Conservation (phyloP, 495 filamentous ascomycete species). For the Neurospora sp. region DNA sequence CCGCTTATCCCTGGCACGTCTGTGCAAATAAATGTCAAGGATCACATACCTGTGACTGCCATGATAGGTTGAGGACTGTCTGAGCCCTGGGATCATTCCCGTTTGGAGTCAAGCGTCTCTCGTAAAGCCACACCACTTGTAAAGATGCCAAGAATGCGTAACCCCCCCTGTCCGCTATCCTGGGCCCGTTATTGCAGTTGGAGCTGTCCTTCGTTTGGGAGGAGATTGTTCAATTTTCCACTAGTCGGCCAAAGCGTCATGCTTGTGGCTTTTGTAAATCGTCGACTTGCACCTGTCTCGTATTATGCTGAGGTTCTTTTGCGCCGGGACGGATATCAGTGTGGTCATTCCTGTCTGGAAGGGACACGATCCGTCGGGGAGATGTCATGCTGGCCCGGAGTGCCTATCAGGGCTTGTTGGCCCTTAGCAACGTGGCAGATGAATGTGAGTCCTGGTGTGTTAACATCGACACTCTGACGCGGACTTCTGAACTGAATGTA, state of each 20-base stretch:
- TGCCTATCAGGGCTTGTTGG: background rate
- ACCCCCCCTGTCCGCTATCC: constrained; percentile 3
- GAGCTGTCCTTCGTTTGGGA: constrained; percentile 2
- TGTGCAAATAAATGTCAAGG: constrained; percentile 15
- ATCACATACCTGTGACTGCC: constrained; percentile 3
- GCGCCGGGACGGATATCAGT: background rate
- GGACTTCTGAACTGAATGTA: background rate
- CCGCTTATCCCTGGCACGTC: constrained; percentile 11
- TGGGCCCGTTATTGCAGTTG: constrained; percentile 14
- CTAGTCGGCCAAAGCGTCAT: background rate
- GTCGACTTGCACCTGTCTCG: background rate
- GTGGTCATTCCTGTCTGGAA: background rate
- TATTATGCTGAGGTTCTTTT: background rate
- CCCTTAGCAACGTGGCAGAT: background rate
- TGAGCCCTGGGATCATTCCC: constrained; percentile 8
- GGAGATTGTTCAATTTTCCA: background rate
- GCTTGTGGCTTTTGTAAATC: background rate
- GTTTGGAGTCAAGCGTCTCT: constrained; percentile 10
- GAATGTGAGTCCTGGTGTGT: background rate
- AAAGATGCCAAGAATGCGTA: background rate
- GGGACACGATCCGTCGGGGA: background rate
- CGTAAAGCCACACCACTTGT: background rate
- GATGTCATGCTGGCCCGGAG: background rate
- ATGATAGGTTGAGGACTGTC: constrained; percentile 11
- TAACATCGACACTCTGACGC: background rate